Evolutionary conservation across 768 basidiomycete species (phyloP).

Genomic region (Mrakia gelida): DNA sequence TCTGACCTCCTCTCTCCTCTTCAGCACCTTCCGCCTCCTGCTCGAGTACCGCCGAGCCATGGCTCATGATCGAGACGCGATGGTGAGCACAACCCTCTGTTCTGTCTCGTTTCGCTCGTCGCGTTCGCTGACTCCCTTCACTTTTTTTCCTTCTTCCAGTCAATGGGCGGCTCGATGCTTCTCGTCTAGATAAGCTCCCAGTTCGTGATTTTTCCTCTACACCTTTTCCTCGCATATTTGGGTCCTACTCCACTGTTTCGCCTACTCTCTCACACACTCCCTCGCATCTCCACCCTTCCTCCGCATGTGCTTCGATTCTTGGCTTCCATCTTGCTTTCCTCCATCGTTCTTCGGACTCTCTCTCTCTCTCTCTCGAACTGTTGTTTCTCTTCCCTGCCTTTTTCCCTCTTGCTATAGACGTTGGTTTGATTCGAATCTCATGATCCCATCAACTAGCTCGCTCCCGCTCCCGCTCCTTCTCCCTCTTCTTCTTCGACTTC

Average conservation of each 20-base stretch:
- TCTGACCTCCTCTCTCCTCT: background rate
- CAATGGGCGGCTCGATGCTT: background rate
- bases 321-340: background rate
- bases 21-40: conserved; percentile 16
- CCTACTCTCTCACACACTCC: too few species aligned
- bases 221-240: too few species aligned
- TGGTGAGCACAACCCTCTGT: background rate
- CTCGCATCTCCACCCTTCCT: background rate
- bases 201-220: background rate
- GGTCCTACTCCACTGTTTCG: too few species aligned
- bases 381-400: background rate
- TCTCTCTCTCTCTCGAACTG: background rate
- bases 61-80: conserved; percentile 21
- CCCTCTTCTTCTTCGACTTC: background rate
- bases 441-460: background rate
- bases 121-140: background rate
- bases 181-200: background rate
- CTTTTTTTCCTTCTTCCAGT: background rate
- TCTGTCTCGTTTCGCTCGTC: background rate
- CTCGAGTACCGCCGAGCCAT: conserved; percentile 17
- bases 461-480: background rate
- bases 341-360: background rate
- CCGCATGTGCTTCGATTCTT: background rate
- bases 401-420: background rate
- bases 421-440: background rate